phyloP scores from a whole-genome alignment of 805 yeast species.

The Candida xyloterini region DNA sequence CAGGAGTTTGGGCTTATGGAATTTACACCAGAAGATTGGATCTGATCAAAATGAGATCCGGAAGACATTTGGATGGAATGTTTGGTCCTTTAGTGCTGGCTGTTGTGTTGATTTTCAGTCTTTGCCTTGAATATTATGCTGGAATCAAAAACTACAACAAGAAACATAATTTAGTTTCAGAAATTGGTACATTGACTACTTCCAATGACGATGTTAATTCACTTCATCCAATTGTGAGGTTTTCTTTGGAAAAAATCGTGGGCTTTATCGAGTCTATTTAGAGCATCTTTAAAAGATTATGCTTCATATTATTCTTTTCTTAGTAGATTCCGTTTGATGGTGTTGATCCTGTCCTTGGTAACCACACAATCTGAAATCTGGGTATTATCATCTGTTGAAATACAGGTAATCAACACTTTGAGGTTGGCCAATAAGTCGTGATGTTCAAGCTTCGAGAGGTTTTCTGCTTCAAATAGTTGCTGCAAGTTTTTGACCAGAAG shows the following conservation, averaged over 20 bases:
- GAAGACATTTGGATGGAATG: constrained; percentile 84
- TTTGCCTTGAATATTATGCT: constrained; percentile 68
- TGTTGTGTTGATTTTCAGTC: constrained; percentile 59
- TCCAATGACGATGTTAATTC: constrained; percentile 18
- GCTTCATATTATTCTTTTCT: constrained; percentile 5
- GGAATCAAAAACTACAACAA: constrained; percentile 45
- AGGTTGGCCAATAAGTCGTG: constrained; percentile 33
- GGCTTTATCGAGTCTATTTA: constrained; percentile 23
- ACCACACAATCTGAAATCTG: constrained; percentile 16
- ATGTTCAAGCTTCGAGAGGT: constrained; percentile 30
- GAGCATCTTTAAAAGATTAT: constrained; percentile 1
- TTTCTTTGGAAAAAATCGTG: constrained; percentile 24
- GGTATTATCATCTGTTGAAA: constrained; percentile 19
- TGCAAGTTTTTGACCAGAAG: constrained; percentile 47
- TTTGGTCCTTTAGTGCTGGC: constrained; percentile 85
- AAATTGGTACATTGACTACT: background rate
- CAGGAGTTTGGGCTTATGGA: constrained; percentile 86
- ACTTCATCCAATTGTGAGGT: constrained; percentile 29
- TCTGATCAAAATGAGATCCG: constrained; percentile 76
- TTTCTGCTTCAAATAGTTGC: constrained; percentile 36
- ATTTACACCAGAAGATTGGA: constrained; percentile 69
- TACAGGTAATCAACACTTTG: constrained; percentile 34
- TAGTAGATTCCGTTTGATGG: constrained; percentile 25
- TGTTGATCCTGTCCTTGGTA: constrained; percentile 26
- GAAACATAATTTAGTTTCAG: constrained; percentile 15